phyloP scores from a whole-genome alignment of 2,329 filamentous ascomycete species.

The Pseudogymnoascus sp. region DNA sequence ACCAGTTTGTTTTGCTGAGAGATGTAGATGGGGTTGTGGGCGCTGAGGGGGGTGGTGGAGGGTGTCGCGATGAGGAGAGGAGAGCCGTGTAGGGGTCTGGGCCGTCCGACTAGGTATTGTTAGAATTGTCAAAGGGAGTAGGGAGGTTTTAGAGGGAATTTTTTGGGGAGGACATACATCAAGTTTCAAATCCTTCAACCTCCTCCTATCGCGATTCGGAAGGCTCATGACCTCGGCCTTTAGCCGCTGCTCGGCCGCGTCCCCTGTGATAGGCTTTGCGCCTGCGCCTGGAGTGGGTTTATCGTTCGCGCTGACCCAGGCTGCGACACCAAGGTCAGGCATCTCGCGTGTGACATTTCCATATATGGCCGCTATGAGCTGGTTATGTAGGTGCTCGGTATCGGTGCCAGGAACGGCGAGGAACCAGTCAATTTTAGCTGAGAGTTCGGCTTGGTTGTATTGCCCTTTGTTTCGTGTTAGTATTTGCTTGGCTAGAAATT shows the following conservation, averaged over 20 bases:
- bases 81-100: conserved; percentile 25
- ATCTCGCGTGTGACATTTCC: conserved; percentile 62
- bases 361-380: conserved; percentile 58
- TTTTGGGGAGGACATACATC: conserved; percentile 39
- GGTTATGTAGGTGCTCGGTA: conserved; percentile 57
- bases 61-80: background rate
- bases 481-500: conserved; percentile 12
- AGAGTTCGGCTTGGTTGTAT: conserved; percentile 54
- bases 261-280: conserved; percentile 54
- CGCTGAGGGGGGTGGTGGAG: background rate
- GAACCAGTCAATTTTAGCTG: conserved; percentile 51
- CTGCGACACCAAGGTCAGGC: conserved; percentile 58
- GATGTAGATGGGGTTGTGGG: background rate
- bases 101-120: conserved; percentile 23
- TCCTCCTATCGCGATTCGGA: conserved; percentile 55
- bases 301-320: conserved; percentile 65
- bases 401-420: conserved; percentile 44
- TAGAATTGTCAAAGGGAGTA: background rate
- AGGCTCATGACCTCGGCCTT: conserved; percentile 66
- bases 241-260: conserved; percentile 56
- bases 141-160: background rate
- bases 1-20: conserved; percentile 43
- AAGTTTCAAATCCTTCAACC: conserved; percentile 55
- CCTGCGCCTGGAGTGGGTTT: conserved; percentile 50
- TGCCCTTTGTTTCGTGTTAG: conserved; percentile 41